Evolutionary conservation across 148 eudicot genomes (phyloP).

Genomic region (Limonium bicolor): DNA sequence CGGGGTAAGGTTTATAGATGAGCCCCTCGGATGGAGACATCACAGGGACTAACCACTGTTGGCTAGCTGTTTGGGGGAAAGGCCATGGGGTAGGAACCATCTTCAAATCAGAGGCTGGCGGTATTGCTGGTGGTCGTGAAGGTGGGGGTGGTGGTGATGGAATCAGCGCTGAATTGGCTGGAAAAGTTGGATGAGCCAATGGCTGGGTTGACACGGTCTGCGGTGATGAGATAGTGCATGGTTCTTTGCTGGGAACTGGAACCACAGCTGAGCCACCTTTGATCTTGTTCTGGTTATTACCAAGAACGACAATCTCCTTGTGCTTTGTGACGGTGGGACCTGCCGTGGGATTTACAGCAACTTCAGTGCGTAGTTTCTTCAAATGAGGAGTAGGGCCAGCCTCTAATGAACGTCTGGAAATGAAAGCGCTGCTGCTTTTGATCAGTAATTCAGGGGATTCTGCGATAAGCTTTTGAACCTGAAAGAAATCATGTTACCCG

Average conservation of each 20-base stretch:
- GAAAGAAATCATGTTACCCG: no score
- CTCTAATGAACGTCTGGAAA: conserved; percentile 29
- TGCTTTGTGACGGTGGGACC: conserved; percentile 11
- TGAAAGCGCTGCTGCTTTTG: conserved; percentile 28
- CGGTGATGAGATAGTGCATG: no score
- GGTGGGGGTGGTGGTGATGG: neutral
- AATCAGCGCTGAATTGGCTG: conserved; percentile 7
- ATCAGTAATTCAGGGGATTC: conserved; percentile 57
- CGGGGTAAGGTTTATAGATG: conserved; percentile 81
- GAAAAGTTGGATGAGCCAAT: conserved; percentile 14
- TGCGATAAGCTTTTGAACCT: conserved; percentile 86
- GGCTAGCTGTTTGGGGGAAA: conserved; percentile 42
- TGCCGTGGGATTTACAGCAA: conserved; percentile 22
- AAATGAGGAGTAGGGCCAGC: conserved; percentile 17
- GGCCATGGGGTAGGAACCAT: conserved; percentile 22
- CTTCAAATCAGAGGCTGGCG: conserved; percentile 22
- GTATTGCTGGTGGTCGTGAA: conserved; percentile 10
- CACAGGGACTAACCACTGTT: conserved; percentile 84
- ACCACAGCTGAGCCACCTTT: no score
- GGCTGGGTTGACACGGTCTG: conserved; percentile 32
- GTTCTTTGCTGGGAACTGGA: no score
- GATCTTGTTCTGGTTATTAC: no score
- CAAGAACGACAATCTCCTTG: conserved; percentile 30
- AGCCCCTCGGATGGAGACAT: conserved; percentile 95
- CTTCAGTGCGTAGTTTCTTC: conserved; percentile 33